Evolutionary conservation across 192 early-diverging fungal species (phyloP), one percentile per base, ranked within the genome.

Genomic region (Coemansia sp.): DNA sequence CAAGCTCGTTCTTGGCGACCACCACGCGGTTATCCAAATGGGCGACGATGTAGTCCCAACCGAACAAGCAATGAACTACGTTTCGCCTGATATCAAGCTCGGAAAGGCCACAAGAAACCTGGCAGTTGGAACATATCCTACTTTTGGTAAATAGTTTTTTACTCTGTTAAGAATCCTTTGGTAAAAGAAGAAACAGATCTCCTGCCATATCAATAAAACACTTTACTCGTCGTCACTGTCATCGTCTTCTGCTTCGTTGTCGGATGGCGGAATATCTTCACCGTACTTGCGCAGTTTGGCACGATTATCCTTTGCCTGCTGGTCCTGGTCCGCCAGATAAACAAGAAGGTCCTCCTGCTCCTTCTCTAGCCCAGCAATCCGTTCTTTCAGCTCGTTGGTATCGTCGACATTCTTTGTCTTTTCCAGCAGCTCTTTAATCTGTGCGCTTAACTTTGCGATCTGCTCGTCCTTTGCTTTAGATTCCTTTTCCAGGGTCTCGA

Each of bases 281-380:
- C 84, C 84, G 37, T 84, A 75, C 36, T 57, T 66, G 40, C 80
- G 79, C 63, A 88, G 71, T 48, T 71, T 73, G 25, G 63, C 65
- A 15, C 84, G 81, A 64, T 83, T 79, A 29, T 82, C 70, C 61
- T 82, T 83, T 44, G 84, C 82, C 62, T 83, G 83, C 28, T 83
- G 83, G 57, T 94, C 92, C 64, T 92, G 91, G 47, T 96, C 94
- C 2, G 90, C 91, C 60, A 94, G 64, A 54, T 85, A 91, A 29
- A 93, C 86, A 34, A 94, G 75, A 55, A 94, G 64, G 64, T 96
- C 94, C 55, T 94, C 94, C 52, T 92, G 90, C 61, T 93, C 91
- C 55, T 84, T 85, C 66, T 87, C 85, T 22, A 72, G 22, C 4
- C 54, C 50, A 0, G 65, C 64, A 3, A 81, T 29, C 56, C 61